phyloP scores from a whole-genome alignment of 1,284 basidiomycete species.

The Trichosporon sp. region DNA sequence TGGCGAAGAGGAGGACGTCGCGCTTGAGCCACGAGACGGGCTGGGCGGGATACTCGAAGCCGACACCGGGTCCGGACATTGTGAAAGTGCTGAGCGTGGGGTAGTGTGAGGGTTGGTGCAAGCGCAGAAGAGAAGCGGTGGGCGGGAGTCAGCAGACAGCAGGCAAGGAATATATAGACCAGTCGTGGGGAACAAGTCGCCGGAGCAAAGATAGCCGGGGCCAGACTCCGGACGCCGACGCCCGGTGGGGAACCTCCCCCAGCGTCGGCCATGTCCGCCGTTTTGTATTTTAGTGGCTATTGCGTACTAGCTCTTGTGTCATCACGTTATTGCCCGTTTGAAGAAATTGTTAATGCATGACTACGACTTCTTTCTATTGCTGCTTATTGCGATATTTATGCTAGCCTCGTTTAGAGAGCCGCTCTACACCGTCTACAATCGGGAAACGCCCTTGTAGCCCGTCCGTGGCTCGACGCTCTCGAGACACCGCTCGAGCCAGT shows the following conservation, averaged over 20 bases:
- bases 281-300: not conserved
- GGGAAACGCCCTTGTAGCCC: not conserved
- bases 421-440: slow-evolving; percentile 14
- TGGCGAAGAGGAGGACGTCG: slow-evolving; percentile 19
- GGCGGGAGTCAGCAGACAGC: not conserved
- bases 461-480: slow-evolving; percentile 11
- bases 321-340: too few relatives aligned
- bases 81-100: not conserved
- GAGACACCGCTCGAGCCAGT: slow-evolving; percentile 15
- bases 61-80: slow-evolving; percentile 13
- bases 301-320: not conserved
- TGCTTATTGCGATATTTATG: too few relatives aligned
- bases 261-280: slow-evolving; percentile 3
- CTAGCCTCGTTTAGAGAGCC: too few relatives aligned
- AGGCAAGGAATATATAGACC: not conserved
- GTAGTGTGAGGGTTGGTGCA: not conserved
- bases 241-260: slow-evolving; percentile 1
- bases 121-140: not conserved
- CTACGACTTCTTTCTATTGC: too few relatives aligned
- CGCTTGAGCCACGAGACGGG: slow-evolving; percentile 17
- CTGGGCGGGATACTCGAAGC: slow-evolving; percentile 15
- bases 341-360: too few relatives aligned
- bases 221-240: not conserved
- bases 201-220: not conserved
- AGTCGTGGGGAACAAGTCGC: not conserved